Evolutionary conservation across 73 alveolate genomes (phyloP).

Genomic region (Paramecium sonneborni): DNA sequence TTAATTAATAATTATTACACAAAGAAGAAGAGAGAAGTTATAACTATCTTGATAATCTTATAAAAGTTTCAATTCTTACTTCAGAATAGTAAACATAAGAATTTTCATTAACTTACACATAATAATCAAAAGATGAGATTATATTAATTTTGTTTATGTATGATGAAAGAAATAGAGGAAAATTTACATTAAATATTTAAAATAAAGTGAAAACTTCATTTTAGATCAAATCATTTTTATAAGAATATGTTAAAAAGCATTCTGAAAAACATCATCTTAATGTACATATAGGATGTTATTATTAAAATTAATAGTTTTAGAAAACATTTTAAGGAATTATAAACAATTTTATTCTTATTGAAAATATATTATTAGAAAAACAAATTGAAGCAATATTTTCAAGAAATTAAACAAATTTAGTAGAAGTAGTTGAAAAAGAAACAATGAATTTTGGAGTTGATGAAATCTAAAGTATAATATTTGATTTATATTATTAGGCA

Average conservation of each 20-base stretch:
- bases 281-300: not conserved
- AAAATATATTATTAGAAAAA: not conserved
- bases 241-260: not conserved
- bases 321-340: not conserved
- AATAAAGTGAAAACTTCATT: not conserved
- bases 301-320: not conserved
- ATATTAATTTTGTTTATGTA: not conserved
- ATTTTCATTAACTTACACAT: not conserved
- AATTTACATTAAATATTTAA: not conserved
- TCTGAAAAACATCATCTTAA: conserved; percentile 2
- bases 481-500: not conserved
- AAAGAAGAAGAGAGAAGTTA: not conserved
- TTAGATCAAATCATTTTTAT: not conserved
- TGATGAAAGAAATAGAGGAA: conserved; percentile 14
- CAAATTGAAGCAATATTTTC: not conserved
- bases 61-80: not conserved
- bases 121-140: not conserved
- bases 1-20: not conserved
- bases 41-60: not conserved
- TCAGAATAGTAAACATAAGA: not conserved
- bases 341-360: not conserved
- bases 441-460: not conserved
- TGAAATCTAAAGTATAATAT: not conserved
- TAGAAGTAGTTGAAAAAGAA: not conserved
- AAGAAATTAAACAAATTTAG: not conserved